Evolutionary conservation across 768 basidiomycete genomes (phyloP), one percentile per base, ranked within the genome.

Genomic region (Phylloporus sp.): DNA sequence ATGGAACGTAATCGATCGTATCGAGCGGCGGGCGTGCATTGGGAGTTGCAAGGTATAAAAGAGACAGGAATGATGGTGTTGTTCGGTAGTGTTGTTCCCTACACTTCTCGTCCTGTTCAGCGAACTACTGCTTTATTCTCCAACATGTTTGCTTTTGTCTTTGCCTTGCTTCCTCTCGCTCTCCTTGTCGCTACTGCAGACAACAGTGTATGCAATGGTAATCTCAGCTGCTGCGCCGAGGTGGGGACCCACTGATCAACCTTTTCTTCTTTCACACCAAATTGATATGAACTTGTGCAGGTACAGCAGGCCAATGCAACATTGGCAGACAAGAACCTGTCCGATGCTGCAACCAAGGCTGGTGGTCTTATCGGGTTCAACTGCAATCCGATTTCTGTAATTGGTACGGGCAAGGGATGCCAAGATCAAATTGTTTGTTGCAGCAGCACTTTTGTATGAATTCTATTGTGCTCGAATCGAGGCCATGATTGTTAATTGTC

Each of bases 151-250:
- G 42, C 59, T 38, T 54, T 52, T 6, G 6, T 57, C 44, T 15
- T 56, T 9, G 44, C 60, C 31, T 38, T 62, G 21, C n/a, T 53
- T 4, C 53, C 52, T 13, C 28, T 62, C 8, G 61, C 49, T 43
- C 38, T 55, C 22, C 33, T 57, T 9, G 57, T 23, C 18, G 39
- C 48, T 21, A 52, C 55, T 9, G 55, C 28, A 11, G 29, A 2
- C 20, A n/a, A 18, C 33, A 45, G 18, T 62, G 60, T 26, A 44
- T n/a, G 27, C 50, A 57, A 38, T 14, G 50, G 52, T 1, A 0
- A 4, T 2, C 7, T 29, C 14, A 8, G 26, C 6, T 61, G 60
- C 41, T 61, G 60, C 20, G 9, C 54, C 28, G 14, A n/a, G n/a
- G n/a, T n/a, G n/a, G n/a, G n/a, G n/a, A n/a, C n/a, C n/a, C n/a